Percentiles rank a stretch among this genome's conserved stretches.
These are phyloP conservation scores for Vigna radiata DNA, from an alignment of 306 rosid genomes.

Conservation along the genomic window DNA sequence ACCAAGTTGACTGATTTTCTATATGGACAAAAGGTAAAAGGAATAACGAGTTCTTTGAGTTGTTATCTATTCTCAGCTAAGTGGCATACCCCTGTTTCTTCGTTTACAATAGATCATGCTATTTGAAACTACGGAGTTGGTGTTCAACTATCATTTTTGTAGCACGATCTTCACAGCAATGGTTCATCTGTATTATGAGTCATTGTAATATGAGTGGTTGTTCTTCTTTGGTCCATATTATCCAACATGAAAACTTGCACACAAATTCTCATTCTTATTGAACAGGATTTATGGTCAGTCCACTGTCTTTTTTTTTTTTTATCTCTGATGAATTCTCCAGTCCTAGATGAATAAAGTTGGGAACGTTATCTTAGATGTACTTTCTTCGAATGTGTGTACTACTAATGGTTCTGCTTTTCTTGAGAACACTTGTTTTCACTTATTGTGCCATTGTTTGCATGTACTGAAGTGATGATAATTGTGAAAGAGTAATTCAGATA, in stretches of 20 bases:
- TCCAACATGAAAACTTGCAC: conserved; percentile 6
- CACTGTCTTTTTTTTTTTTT: background rate
- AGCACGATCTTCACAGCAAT: background rate
- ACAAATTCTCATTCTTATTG: background rate
- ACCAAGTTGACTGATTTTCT: background rate
- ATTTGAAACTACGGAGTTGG: background rate
- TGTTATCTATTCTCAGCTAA: conserved; percentile 6
- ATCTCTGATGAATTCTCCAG: background rate
- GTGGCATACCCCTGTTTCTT: background rate
- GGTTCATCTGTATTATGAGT: background rate
- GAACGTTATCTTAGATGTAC: background rate
- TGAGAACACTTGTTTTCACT: conserved; percentile 3
- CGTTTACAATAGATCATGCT: background rate
- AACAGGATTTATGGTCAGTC: conserved; percentile 4
- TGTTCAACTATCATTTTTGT: background rate
- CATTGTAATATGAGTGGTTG: background rate
- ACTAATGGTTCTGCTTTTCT: background rate
- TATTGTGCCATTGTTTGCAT: background rate
- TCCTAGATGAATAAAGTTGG: background rate
- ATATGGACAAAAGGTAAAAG: background rate
- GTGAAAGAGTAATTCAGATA: background rate
- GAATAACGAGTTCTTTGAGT: background rate
- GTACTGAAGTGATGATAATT: background rate
- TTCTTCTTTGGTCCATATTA: conserved; percentile 5
- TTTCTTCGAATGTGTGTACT: background rate